Base-by-base conservation (phyloP, 495 filamentous ascomycete species). In the Rostrohypoxylon terebratum region DNA sequence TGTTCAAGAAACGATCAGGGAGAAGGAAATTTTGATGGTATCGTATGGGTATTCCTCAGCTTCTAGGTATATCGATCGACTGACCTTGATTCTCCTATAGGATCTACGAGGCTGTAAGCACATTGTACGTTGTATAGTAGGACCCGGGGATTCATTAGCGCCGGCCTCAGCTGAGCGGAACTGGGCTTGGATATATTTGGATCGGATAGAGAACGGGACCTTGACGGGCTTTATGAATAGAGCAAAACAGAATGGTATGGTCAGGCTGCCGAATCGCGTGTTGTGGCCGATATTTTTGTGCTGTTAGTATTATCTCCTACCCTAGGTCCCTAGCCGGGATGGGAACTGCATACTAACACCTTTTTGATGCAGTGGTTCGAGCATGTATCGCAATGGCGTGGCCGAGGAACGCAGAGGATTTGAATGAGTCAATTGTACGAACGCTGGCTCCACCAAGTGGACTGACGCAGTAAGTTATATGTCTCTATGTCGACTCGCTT, bases 361-460 rank as follows among this genome's bases (percentile, higher is more conserved):
- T 0, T 42, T 5, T 8, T 21, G 6, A 31, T 34, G 8, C 10
- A 63, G 59, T 51, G 31, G 18, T 63, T 25, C 45, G 59, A n/a
- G 21, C 28, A 8, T 63, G 47, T 53, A 63, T 63, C 8, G 59
- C 59, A 13, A 58, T 54, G 50, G 50, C 50, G 9, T 54, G 50
- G 50, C 50, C 50, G 4, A 16, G 25, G 11, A 13, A 54, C 28
- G 28, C 14, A n/a, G 13, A 14, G 4, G 14, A 54, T 21, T 16
- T 40, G 21, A 58, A 40, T 5, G 34, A 58, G 11, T 40, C 54
- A 4, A 58, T 25, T 16, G 13, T 3, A 14, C 47, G 33, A 23
- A 34, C 18, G 16, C 34, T 18, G 21, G 9, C 33, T 38, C 2
- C 1, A 31, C 33, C 54, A 3, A 20, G 33, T 40, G 34, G 54